phyloP scores from a whole-genome alignment of 2,329 filamentous ascomycete species.

The Graphilbum fragrans region DNA sequence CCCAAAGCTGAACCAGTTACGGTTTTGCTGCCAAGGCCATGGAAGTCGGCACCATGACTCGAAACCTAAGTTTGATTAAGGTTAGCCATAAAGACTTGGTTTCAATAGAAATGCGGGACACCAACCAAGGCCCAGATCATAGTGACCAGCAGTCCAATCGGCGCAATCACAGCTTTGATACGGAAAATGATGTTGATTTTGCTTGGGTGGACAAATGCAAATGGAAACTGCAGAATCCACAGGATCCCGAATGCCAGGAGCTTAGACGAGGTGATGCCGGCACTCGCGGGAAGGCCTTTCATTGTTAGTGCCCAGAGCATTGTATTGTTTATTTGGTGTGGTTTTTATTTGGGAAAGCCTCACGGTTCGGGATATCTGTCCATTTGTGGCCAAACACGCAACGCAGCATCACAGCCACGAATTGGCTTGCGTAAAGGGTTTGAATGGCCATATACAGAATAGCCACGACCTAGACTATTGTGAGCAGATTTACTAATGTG shows the following conservation, averaged over 20 bases:
- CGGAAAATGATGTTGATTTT: slow-evolving; percentile 20
- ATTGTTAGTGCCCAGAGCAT: not conserved
- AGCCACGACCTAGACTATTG: slow-evolving; percentile 4
- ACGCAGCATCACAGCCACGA: slow-evolving; percentile 8
- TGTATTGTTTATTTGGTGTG: slow-evolving; percentile 21
- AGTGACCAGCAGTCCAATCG: slow-evolving; percentile 12
- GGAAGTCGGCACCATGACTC: slow-evolving; percentile 18
- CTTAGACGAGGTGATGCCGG: slow-evolving; percentile 21
- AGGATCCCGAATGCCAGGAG: slow-evolving; percentile 23
- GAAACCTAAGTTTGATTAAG: too few relatives aligned
- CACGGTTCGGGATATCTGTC: slow-evolving; percentile 15
- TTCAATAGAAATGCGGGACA: slow-evolving; percentile 11
- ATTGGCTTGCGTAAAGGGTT: slow-evolving; percentile 7
- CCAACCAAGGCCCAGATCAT: slow-evolving; percentile 23
- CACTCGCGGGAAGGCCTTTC: slow-evolving; percentile 17
- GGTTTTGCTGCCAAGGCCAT: not conserved
- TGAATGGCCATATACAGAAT: slow-evolving; percentile 9
- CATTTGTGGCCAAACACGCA: slow-evolving; percentile 9
- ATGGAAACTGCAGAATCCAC: slow-evolving; percentile 23
- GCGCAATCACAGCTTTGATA: slow-evolving; percentile 17
- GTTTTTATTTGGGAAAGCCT: slow-evolving; percentile 19
- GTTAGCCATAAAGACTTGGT: too few relatives aligned
- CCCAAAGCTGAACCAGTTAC: slow-evolving; percentile 6
- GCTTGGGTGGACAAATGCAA: slow-evolving; percentile 25
- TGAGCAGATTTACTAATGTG: too few relatives aligned